Conservation (phyloP, 306 rosid genomes). For the Cicer yamashitae region DNA sequence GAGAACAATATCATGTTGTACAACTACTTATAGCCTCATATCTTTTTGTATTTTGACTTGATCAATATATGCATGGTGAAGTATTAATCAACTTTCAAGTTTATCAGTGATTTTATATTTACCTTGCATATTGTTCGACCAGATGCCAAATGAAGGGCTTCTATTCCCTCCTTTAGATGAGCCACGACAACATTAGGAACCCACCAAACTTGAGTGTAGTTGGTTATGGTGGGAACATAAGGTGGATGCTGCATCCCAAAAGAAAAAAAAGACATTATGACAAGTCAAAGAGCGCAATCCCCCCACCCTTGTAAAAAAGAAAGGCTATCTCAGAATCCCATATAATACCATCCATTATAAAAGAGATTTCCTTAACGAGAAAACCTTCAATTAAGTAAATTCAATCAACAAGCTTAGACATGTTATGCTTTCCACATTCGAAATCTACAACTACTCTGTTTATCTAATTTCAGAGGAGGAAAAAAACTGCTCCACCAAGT, state of each 20-base stretch:
- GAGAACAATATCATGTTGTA: slow-evolving; percentile 20
- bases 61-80: slow-evolving; percentile 41
- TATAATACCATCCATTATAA: slow-evolving; percentile 15
- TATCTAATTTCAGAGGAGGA: not conserved
- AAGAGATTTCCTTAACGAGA: not conserved
- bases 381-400: not conserved
- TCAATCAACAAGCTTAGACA: slow-evolving; percentile 10
- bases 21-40: slow-evolving; percentile 3
- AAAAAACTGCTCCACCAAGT: not conserved
- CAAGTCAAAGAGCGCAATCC: not conserved
- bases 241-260: slow-evolving; percentile 69
- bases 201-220: slow-evolving; percentile 99
- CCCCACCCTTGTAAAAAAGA: not conserved
- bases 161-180: slow-evolving; percentile 96
- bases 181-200: slow-evolving; percentile 97
- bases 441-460: slow-evolving; percentile 8
- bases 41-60: slow-evolving; percentile 23
- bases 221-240: slow-evolving; percentile 95
- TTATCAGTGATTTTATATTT: slow-evolving; percentile 27
- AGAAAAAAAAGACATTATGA: slow-evolving; percentile 29
- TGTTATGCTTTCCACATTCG: slow-evolving; percentile 19
- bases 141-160: slow-evolving; percentile 92
- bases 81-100: slow-evolving; percentile 30
- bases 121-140: slow-evolving; percentile 97
- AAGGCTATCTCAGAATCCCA: slow-evolving; percentile 27